These are phyloP conservation scores for Remersonia thermophila DNA, from an alignment of 2,329 filamentous ascomycete species.

Conservation along the genomic window DNA sequence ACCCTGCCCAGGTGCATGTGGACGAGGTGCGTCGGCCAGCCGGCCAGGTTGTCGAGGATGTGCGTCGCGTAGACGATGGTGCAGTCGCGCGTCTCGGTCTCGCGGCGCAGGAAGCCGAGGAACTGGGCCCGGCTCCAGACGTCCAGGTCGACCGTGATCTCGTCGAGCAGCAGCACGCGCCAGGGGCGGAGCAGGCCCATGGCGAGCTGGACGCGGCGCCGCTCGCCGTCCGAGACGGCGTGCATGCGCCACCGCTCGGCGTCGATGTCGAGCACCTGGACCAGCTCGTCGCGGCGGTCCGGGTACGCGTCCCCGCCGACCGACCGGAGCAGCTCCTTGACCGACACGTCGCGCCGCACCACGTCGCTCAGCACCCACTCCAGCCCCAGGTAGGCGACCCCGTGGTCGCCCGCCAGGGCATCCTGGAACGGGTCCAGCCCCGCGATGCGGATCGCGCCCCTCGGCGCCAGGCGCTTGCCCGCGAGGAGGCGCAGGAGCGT, in stretches of 20 bases:
- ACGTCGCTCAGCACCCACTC: constrained; percentile 98
- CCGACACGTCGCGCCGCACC: constrained; percentile 87
- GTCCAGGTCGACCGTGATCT: constrained; percentile 95
- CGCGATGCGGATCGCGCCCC: constrained; percentile 59
- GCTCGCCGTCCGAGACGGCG: constrained; percentile 84
- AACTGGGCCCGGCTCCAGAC: constrained; percentile 77
- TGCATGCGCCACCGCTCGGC: constrained; percentile 79
- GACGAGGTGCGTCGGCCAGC: constrained; percentile 90
- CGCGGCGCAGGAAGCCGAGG: constrained; percentile 68
- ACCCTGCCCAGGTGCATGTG: constrained; percentile 88
- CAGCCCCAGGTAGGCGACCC: constrained; percentile 85
- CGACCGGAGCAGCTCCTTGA: constrained; percentile 68
- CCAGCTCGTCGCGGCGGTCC: constrained; percentile 72
- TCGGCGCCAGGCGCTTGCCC: constrained; percentile 83
- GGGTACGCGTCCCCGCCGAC: constrained; percentile 80
- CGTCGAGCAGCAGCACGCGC: constrained; percentile 81
- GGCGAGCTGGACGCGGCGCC: constrained; percentile 81
- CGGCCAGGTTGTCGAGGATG: constrained; percentile 86
- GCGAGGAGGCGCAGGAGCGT: constrained; percentile 89
- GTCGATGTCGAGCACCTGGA: constrained; percentile 84
- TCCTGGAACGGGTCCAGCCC: constrained; percentile 87
- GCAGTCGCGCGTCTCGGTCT: constrained; percentile 71
- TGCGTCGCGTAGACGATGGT: constrained; percentile 97
- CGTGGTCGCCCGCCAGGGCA: constrained; percentile 55
- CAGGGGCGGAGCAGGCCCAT: constrained; percentile 92